Percentiles rank a stretch among this genome's conserved stretches.
phyloP scores from a whole-genome alignment of 305 asterid species.

The Lippia alba region DNA sequence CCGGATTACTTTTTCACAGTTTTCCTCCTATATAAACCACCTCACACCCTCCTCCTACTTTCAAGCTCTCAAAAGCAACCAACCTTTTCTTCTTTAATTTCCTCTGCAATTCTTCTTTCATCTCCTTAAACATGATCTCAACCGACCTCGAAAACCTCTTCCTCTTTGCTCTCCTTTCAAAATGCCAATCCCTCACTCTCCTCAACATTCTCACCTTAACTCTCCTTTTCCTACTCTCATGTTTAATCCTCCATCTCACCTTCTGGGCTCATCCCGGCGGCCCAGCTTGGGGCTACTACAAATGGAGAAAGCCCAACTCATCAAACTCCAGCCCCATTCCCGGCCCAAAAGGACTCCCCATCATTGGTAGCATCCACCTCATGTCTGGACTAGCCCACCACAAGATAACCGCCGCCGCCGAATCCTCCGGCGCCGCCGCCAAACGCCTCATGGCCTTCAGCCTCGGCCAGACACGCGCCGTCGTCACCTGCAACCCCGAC shows the following conservation, averaged over 20 bases:
- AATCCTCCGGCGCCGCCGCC: constrained; percentile 46
- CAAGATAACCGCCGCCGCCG: constrained; percentile 64
- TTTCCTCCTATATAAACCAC: constrained; percentile 44
- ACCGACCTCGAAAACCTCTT: constrained; percentile 62
- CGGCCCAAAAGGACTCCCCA: constrained; percentile 74
- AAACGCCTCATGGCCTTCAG: constrained; percentile 81
- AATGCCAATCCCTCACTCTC: constrained; percentile 51
- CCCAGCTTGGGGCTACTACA: constrained; percentile 77
- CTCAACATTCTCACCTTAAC: constrained; percentile 37
- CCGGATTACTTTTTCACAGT: background rate
- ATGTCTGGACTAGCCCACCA: constrained; percentile 80
- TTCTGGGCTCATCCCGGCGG: constrained; percentile 87
- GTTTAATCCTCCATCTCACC: constrained; percentile 47
- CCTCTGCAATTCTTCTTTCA: constrained; percentile 10
- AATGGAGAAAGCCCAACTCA: constrained; percentile 34
- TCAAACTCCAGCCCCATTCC: constrained; percentile 44
- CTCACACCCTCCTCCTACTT: constrained; percentile 18
- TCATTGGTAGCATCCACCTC: constrained; percentile 75
- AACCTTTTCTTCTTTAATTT: constrained; percentile 24
- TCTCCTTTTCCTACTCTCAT: constrained; percentile 42
- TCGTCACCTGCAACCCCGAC: constrained; percentile 64
- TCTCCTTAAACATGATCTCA: background rate
- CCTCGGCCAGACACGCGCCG: constrained; percentile 70
- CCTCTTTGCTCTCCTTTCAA: constrained; percentile 60
- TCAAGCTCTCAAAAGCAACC: constrained; percentile 38